Conservation (phyloP, 805 yeast genomes). For the Novakomyces olei region DNA sequence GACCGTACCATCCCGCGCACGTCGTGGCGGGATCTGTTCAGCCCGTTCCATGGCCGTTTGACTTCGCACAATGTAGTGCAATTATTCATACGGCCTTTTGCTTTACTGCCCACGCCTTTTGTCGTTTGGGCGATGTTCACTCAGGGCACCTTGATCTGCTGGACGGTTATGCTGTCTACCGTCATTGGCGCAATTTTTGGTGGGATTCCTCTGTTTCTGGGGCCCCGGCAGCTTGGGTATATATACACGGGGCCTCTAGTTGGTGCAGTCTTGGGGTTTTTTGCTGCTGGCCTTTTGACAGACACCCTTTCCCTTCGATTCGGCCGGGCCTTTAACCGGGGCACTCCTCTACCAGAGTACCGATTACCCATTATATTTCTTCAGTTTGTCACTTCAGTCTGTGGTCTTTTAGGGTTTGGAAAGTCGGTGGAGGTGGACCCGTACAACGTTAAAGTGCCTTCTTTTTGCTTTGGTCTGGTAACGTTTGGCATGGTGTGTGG, state of each 20-base stretch:
- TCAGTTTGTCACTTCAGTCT: too few species aligned
- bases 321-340: too few species aligned
- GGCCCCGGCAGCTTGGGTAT: slow-evolving; percentile 8
- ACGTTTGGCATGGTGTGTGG: slow-evolving; percentile 10
- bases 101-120: slow-evolving; percentile 7
- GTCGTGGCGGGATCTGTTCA: too few species aligned
- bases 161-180: slow-evolving; percentile 10
- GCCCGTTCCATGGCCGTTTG: too few species aligned
- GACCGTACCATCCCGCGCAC: too few species aligned
- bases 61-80: too few species aligned
- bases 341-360: too few species aligned
- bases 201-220: slow-evolving; percentile 10
- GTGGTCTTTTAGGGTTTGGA: slow-evolving; percentile 11
- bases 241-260: slow-evolving; percentile 9
- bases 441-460: slow-evolving; percentile 7
- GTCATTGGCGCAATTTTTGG: slow-evolving; percentile 9
- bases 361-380: too few species aligned
- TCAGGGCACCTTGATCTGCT: slow-evolving; percentile 9
- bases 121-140: slow-evolving; percentile 8
- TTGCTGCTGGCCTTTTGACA: slow-evolving; percentile 7
- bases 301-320: too few species aligned
- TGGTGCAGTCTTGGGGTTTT: slow-evolving; percentile 8
- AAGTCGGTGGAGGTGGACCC: slow-evolving; percentile 5
- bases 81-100: slow-evolving; percentile 8
- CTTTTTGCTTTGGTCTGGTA: slow-evolving; percentile 9